Evolutionary conservation across 257 asterid species (phyloP).

Genomic region (Solanum boliviense): DNA sequence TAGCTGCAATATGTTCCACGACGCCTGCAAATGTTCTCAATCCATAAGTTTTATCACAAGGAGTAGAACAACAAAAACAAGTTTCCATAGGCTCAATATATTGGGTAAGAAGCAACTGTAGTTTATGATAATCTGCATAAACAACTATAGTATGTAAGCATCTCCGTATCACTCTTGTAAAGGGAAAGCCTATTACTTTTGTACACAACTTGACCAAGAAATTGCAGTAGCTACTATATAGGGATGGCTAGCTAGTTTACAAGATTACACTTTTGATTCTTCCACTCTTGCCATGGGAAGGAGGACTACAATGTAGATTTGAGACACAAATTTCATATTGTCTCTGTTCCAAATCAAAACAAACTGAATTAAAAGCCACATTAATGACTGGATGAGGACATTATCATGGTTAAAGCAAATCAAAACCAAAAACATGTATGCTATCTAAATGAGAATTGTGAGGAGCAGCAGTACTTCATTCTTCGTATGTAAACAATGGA

Average conservation of each 20-base stretch:
- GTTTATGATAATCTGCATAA: neutral
- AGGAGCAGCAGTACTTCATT: neutral
- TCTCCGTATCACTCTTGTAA: neutral
- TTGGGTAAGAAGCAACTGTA: neutral
- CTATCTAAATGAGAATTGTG: neutral
- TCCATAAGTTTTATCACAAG: neutral
- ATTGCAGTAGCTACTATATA: neutral
- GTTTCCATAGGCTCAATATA: neutral
- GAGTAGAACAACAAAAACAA: neutral
- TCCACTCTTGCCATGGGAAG: too few species aligned
- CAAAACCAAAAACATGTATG: neutral
- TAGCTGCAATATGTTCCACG: constrained; percentile 55
- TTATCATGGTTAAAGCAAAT: neutral
- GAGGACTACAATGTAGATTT: neutral
- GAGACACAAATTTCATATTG: neutral
- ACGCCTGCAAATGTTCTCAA: constrained; percentile 34
- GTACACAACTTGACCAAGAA: neutral
- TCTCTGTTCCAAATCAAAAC: neutral
- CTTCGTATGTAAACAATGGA: neutral
- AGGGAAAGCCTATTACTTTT: neutral
- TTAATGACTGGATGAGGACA: neutral
- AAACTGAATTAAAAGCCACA: neutral
- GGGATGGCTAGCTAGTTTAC: too few species aligned
- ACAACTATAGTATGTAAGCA: neutral
- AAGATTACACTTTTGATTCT: too few species aligned